A percentile compares a stretch with the other conserved stretches of the same genome.
Conservation (phyloP, 2,329 filamentous ascomycete genomes). For the Alternaria triticina region DNA sequence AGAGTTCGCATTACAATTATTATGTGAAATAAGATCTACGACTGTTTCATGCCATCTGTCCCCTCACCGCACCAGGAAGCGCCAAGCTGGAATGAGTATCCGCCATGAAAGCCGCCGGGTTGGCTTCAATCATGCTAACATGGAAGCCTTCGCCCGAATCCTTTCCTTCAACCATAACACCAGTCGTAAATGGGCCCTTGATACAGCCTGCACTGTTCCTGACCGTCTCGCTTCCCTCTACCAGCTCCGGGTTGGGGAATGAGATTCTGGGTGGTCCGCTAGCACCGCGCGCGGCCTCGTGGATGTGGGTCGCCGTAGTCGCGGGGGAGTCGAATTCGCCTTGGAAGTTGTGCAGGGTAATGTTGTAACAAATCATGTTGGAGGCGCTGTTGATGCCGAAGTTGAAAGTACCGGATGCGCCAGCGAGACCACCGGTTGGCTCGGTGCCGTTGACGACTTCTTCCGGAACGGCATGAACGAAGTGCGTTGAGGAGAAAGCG, state of each 20-base stretch:
- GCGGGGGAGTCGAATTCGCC: slow-evolving; percentile 62
- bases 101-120: slow-evolving; percentile 59
- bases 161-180: slow-evolving; percentile 49
- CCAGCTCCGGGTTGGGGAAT: slow-evolving; percentile 31
- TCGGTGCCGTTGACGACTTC: slow-evolving; percentile 59
- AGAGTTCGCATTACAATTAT: neutral
- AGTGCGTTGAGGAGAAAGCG: slow-evolving; percentile 59
- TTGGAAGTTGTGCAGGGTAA: slow-evolving; percentile 58
- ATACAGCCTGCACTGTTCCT: slow-evolving; percentile 34
- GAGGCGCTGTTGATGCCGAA: slow-evolving; percentile 59
- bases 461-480: slow-evolving; percentile 55
- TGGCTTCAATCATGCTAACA: slow-evolving; percentile 58
- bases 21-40: neutral
- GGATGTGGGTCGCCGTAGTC: slow-evolving; percentile 62
- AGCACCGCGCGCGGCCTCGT: slow-evolving; percentile 56
- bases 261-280: slow-evolving; percentile 58
- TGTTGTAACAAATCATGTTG: slow-evolving; percentile 57
- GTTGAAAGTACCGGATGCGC: slow-evolving; percentile 57
- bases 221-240: slow-evolving; percentile 15
- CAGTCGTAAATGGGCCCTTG: slow-evolving; percentile 33
- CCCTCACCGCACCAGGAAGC: slow-evolving; percentile 61
- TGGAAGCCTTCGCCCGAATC: slow-evolving; percentile 59
- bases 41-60: slow-evolving; percentile 47
- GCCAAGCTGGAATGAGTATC: slow-evolving; percentile 61
- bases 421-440: slow-evolving; percentile 52